Evolutionary conservation across 495 filamentous ascomycete species (phyloP), one percentile per base, ranked within the genome.

Genomic region (Neohortaea acidophila): DNA sequence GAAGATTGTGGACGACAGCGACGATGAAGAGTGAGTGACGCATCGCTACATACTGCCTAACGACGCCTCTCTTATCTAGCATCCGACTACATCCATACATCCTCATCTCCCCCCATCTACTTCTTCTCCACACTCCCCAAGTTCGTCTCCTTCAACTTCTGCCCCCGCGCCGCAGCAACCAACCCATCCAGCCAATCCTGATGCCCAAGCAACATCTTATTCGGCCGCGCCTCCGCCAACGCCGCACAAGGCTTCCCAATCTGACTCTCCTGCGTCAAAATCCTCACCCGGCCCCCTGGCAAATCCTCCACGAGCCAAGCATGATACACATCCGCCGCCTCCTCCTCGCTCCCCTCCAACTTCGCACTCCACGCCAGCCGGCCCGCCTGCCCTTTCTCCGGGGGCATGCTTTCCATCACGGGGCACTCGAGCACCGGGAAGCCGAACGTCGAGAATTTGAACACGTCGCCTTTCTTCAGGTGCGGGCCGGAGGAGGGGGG

Each of bases 241-340:
- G 36, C 21, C 10, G 3, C 27, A 8, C 33, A 32, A 3, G 40
- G 33, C 31, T 43, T 26, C 4, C 40, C 40, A 17, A 43, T 37
- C 24, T 43, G 40, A 43, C 40, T 43, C 40, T 43, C 40, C 27
- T 43, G 40, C n/a, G 40, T 43, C 40, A 43, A 35, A 28, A 37
- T 29, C 27, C 40, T 43, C 2, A 36, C 22, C 12, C 40, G n/a
- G 22, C 40, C 40, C 9, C 32, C 32, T 13, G 25, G 33, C 19
- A 43, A 17, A 29, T 43, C 40, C 33, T 43, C 20, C 4, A 43
- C 33, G 17, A 43, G 22, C 40, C 40, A 43, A 12, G 40, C 40
- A 38, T 43, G 40, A 43, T 43, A 43, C 12, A 38, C 40, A 22
- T 35, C 30, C 21, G 38, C 21, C 22, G 15, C 23, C 35, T 23